Evolutionary conservation across 257 asterid genomes (phyloP), one percentile per base, ranked within the genome.

Genomic region (Solanum okadae): DNA sequence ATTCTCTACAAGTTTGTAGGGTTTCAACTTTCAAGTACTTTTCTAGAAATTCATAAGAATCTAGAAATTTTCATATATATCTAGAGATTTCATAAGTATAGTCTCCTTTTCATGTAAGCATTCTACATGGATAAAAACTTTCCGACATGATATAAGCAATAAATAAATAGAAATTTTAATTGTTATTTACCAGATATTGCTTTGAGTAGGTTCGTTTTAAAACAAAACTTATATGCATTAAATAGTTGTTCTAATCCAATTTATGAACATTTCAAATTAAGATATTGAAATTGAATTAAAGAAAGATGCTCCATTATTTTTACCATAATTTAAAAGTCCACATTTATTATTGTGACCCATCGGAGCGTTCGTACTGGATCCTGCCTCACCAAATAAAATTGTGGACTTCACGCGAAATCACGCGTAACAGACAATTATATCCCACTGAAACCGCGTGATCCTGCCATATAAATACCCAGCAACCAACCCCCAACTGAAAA

Each of bases 361-460:
- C 27, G 25, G 27, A 44, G 27, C 40, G 68, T 46, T 18, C 42
- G 85, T 46, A 81, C 34, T 20, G 83, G 88, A 86, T 70, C n/a
- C 18, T 31, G 29, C 6, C 88, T 71, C 88, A 18, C 44, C 70
- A 81, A 46, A 33, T 81, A 81, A 49, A 49, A 81, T 12, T 14
- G 68, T 29, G 5, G 29, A 70, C 63, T 70, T 86, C 70, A 70
- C 68, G 88, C 52, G 25, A 86, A 33, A 38, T 67, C 52, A 67
- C 88, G 88, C 88, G 88, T 86, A 83, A 71, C 83, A 86, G 46
- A 72, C 35, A 76, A 86, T 71, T 33, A 42, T 71, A 18, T 29
- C 83, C 46, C 52, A 31, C 68, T 71, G 8, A 86, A 90, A 93
- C 88, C 95, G 95, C 95, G 96, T 92, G 86, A 73, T 61, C 73